Conservation (phyloP, 805 yeast genomes). For the Dipodascopsis uninucleata region DNA sequence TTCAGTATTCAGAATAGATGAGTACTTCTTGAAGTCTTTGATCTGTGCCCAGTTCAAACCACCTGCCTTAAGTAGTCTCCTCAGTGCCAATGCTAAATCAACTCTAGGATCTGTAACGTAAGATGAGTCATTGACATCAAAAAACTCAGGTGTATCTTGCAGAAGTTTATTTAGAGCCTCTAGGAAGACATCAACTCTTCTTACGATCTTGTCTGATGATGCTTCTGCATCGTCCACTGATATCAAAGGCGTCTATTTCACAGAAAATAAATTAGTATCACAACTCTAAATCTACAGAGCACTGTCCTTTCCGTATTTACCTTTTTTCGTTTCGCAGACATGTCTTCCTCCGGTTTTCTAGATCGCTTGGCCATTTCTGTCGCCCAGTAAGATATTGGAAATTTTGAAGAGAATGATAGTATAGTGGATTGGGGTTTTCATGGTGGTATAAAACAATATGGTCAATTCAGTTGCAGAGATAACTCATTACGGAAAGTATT, state of each 20-base stretch:
- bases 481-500: too few species aligned
- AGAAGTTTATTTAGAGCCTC: constrained; percentile 24
- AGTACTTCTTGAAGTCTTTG: constrained; percentile 1
- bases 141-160: constrained; percentile 9
- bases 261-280: background rate
- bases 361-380: too few species aligned
- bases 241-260: background rate
- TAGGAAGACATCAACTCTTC: constrained; percentile 22
- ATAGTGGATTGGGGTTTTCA: too few species aligned
- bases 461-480: too few species aligned
- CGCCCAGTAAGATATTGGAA: too few species aligned
- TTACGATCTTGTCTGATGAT: constrained; percentile 26
- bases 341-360: too few species aligned
- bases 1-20: constrained; percentile 2
- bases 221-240: constrained; percentile 9
- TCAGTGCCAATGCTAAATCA: constrained; percentile 18
- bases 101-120: constrained; percentile 15
- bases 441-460: too few species aligned
- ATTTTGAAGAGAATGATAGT: too few species aligned
- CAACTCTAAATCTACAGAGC: too few species aligned
- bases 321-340: too few species aligned
- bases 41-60: constrained; percentile 14
- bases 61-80: constrained; percentile 14
- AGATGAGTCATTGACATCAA: constrained; percentile 16
- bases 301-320: too few species aligned